Conservation (phyloP, 2,329 filamentous ascomycete species). For the Pseudopithomyces chartarum region DNA sequence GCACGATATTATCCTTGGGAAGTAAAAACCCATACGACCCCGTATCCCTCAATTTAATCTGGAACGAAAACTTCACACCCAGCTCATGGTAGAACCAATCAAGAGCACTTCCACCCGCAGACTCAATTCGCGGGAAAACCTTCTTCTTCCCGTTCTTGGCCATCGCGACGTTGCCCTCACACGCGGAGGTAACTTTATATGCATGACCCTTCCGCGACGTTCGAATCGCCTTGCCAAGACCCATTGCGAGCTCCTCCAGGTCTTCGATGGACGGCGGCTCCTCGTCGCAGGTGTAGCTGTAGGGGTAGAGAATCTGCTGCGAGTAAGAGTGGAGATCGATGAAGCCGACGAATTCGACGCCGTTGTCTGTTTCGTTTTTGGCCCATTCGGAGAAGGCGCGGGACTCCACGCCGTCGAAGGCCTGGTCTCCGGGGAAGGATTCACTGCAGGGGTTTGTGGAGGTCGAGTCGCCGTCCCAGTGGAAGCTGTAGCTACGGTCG, state of each 20-base stretch:
- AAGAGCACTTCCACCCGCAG: slow-evolving; percentile 81
- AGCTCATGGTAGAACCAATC: slow-evolving; percentile 97
- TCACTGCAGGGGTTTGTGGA: slow-evolving; percentile 84
- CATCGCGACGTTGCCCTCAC: slow-evolving; percentile 72
- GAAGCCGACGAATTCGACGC: slow-evolving; percentile 79
- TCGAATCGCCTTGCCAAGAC: slow-evolving; percentile 86
- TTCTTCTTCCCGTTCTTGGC: slow-evolving; percentile 41
- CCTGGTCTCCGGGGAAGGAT: slow-evolving; percentile 79
- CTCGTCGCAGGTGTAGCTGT: slow-evolving; percentile 79
- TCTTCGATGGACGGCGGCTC: slow-evolving; percentile 88
- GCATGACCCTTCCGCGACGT: slow-evolving; percentile 74
- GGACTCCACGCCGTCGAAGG: slow-evolving; percentile 85
- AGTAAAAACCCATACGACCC: slow-evolving; percentile 94
- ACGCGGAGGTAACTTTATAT: slow-evolving; percentile 76
- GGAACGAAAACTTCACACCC: slow-evolving; percentile 81
- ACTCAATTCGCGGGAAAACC: slow-evolving; percentile 65
- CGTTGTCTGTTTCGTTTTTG: slow-evolving; percentile 72
- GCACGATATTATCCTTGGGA: slow-evolving; percentile 83
- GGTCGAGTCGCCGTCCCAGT: slow-evolving; percentile 74
- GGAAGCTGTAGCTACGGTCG: slow-evolving; percentile 82
- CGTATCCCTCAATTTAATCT: slow-evolving; percentile 91
- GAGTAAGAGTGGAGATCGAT: slow-evolving; percentile 94
- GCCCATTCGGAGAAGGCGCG: slow-evolving; percentile 80
- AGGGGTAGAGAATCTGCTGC: slow-evolving; percentile 92
- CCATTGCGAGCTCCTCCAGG: slow-evolving; percentile 85